Evolutionary conservation across 1,284 basidiomycete genomes (phyloP).

Genomic region (Cutaneotrichosporon sp.): DNA sequence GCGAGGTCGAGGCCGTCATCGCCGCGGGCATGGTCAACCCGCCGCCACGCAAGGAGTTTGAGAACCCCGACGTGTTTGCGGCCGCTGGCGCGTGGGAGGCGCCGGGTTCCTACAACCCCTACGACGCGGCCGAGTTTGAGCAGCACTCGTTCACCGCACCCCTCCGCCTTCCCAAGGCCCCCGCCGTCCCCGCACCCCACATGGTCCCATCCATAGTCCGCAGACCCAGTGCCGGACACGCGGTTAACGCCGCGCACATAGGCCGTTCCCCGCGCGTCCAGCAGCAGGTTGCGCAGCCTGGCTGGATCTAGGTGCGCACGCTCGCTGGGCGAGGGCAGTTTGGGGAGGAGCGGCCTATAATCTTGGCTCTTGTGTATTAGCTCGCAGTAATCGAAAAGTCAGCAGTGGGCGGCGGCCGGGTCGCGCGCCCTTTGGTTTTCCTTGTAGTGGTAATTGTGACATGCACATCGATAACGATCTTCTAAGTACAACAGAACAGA

Average conservation of each 20-base stretch:
- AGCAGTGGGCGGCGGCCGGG: neutral
- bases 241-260: neutral
- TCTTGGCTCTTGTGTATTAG: constrained; percentile 2
- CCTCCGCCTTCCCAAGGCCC: constrained; percentile 6
- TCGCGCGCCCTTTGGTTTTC: neutral
- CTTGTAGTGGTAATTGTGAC: constrained; percentile 8
- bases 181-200: neutral
- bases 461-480: neutral
- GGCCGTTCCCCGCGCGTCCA: neutral
- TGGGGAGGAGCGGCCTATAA: constrained; percentile 1
- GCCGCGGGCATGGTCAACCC: neutral
- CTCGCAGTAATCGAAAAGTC: neutral
- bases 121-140: constrained; percentile 10
- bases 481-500: constrained; percentile 5
- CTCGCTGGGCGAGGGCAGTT: neutral
- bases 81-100: constrained; percentile 15
- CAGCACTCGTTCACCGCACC: constrained; percentile 10
- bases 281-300: constrained; percentile 8
- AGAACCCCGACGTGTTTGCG: constrained; percentile 13
- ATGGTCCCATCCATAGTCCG: neutral
- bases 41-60: neutral
- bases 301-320: constrained; percentile 7
- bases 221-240: neutral
- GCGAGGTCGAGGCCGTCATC: constrained; percentile 4
- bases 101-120: constrained; percentile 7